phyloP scores from a whole-genome alignment of 345 rosid species.

The Populus nigra region DNA sequence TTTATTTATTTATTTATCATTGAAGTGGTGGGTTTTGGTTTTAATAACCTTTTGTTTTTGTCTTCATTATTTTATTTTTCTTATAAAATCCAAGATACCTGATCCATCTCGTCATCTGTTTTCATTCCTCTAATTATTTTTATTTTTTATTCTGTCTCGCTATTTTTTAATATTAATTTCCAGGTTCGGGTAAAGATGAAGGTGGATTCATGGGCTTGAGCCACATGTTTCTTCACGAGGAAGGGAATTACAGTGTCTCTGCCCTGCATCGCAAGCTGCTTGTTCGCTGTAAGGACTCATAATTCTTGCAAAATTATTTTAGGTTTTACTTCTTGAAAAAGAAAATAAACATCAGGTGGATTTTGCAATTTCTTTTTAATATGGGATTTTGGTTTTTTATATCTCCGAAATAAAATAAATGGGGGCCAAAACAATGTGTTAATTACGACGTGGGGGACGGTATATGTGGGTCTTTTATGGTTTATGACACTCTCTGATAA shows the following conservation, averaged over 20 bases:
- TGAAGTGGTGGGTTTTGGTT: background rate
- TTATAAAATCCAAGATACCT: background rate
- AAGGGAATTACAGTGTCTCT: constrained; percentile 7
- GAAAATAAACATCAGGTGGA: background rate
- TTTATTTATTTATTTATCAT: background rate
- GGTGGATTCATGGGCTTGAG: constrained; percentile 4
- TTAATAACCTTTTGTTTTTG: background rate
- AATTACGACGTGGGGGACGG: too few relatives aligned
- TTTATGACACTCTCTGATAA: too few relatives aligned
- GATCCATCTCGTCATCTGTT: background rate
- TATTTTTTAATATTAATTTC: background rate
- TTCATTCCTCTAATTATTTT: background rate
- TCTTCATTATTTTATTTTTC: background rate
- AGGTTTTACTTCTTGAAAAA: background rate
- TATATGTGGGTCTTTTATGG: too few relatives aligned
- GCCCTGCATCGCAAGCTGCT: constrained; percentile 57
- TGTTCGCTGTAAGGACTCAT: constrained; percentile 5
- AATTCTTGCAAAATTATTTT: background rate
- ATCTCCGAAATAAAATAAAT: background rate
- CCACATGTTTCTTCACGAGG: background rate
- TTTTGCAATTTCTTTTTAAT: too few relatives aligned
- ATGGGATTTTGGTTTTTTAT: background rate
- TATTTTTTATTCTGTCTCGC: background rate
- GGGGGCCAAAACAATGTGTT: background rate
- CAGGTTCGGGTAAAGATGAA: constrained; percentile 12